These are phyloP conservation scores for Magnaporthales sp. DNA, from an alignment of 2,329 filamentous ascomycete species.

Conservation along the genomic window DNA sequence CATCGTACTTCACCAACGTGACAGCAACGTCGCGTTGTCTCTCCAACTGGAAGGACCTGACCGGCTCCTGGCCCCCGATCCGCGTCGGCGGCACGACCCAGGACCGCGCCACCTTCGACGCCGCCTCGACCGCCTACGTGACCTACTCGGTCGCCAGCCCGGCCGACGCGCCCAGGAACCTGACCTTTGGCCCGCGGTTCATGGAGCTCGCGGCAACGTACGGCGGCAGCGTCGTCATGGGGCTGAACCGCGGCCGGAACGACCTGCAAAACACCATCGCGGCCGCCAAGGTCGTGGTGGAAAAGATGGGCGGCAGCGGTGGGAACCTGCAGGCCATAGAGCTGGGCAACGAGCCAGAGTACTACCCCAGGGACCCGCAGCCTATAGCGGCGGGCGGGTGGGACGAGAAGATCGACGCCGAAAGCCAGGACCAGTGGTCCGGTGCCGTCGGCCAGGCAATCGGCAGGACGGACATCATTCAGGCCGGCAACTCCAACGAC, in stretches of 20 bases:
- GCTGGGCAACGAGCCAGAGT: conserved; percentile 49
- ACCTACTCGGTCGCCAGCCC: conserved; percentile 38
- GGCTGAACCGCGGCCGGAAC: conserved; percentile 44
- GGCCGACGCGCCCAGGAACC: conserved; percentile 34
- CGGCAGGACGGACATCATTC: conserved; percentile 24
- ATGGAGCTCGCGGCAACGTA: conserved; percentile 37
- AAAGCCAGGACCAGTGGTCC: conserved; percentile 29
- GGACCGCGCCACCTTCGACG: conserved; percentile 43
- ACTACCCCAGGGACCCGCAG: conserved; percentile 24
- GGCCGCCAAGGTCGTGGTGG: conserved; percentile 35
- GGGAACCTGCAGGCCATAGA: conserved; percentile 43
- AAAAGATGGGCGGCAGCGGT: conserved; percentile 21
- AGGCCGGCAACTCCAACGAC: conserved; percentile 30
- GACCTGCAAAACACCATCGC: conserved; percentile 44
- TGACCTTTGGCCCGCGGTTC: conserved; percentile 45
- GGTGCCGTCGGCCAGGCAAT: conserved; percentile 25
- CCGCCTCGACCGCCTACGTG: conserved; percentile 34
- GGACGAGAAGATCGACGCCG: conserved; percentile 26
- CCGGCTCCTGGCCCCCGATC: conserved; percentile 42
- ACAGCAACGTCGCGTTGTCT: conserved; percentile 41
- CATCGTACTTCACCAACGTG: conserved; percentile 43
- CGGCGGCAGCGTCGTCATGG: conserved; percentile 38
- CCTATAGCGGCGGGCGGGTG: conserved; percentile 28
- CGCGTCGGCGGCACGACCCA: conserved; percentile 52
- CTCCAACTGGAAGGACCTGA: conserved; percentile 38